Evolutionary conservation across 345 rosid species (phyloP).

Genomic region (Salix suchowensis): DNA sequence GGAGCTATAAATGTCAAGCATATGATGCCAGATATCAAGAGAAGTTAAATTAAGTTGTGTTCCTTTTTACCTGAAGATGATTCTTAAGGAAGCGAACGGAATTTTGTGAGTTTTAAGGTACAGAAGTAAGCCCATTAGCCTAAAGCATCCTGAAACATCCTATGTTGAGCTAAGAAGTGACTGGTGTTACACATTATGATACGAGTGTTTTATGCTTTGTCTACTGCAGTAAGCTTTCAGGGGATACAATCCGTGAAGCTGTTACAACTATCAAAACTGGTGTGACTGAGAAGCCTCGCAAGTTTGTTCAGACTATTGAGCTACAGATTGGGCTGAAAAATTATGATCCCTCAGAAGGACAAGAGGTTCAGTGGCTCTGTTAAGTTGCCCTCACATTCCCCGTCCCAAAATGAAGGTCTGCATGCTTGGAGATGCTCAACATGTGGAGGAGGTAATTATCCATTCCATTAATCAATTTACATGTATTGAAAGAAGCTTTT

Average conservation of each 20-base stretch:
- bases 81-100: not conserved
- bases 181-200: not conserved
- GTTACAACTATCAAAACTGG: slow-evolving; percentile 47
- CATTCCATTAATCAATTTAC: not conserved
- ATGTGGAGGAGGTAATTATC: slow-evolving; percentile 70
- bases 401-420: slow-evolving; percentile 55
- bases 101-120: not conserved
- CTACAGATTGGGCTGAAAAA: slow-evolving; percentile 96
- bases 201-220: too few species aligned
- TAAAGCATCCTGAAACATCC: not conserved
- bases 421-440: slow-evolving; percentile 87
- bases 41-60: not conserved
- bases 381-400: slow-evolving; percentile 91
- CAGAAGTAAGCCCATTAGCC: not conserved
- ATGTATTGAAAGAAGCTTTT: too few species aligned
- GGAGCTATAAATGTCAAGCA: not conserved
- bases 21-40: not conserved
- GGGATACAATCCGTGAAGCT: slow-evolving; percentile 85
- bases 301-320: slow-evolving; percentile 84
- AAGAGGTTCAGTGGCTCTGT: slow-evolving; percentile 93
- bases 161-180: not conserved
- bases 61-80: not conserved
- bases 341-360: slow-evolving; percentile 88
- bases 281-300: slow-evolving; percentile 58
- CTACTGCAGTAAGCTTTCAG: slow-evolving; percentile 14